A percentile compares a stretch with the other conserved stretches of the same genome.
Conservation (phyloP, 345 rosid species). For the Barbarea vulgaris region DNA sequence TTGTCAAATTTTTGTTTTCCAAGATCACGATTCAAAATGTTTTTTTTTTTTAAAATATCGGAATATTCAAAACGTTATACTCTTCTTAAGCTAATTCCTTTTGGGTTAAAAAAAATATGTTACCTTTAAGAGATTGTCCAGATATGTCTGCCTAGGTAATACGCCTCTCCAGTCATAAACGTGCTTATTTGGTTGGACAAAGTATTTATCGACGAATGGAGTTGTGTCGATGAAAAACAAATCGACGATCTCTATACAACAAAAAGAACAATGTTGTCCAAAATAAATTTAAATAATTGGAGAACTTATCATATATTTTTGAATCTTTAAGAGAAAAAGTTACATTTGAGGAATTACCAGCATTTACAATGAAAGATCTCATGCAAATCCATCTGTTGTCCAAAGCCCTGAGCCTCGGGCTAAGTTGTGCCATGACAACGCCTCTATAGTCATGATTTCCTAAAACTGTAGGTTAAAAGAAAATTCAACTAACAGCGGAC, state of each 20-base stretch:
- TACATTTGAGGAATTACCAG: constrained; percentile 41
- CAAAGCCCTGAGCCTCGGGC: constrained; percentile 43
- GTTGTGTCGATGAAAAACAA: constrained; percentile 65
- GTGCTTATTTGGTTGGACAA: constrained; percentile 46
- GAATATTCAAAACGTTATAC: too few relatives aligned
- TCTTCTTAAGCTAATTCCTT: too few relatives aligned
- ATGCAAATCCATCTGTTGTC: constrained; percentile 59
- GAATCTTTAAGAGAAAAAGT: neutral
- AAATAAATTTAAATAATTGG: neutral
- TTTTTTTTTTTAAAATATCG: too few relatives aligned
- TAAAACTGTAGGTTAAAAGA: constrained; percentile 40
- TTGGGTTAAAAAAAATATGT: neutral
- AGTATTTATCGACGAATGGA: constrained; percentile 60
- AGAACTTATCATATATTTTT: neutral
- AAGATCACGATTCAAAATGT: neutral
- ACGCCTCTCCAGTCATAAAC: constrained; percentile 68
- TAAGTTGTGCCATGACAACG: constrained; percentile 55
- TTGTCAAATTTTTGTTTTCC: neutral
- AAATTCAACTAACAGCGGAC: neutral
- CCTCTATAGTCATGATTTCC: constrained; percentile 68
- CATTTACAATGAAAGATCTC: constrained; percentile 49
- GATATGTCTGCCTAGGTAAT: constrained; percentile 48
- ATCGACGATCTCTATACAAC: constrained; percentile 48
- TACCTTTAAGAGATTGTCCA: constrained; percentile 52
- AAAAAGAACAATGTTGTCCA: neutral